Base-by-base conservation (phyloP, 2,329 filamentous ascomycete species). In the Talaromyces albobiverticillius region DNA sequence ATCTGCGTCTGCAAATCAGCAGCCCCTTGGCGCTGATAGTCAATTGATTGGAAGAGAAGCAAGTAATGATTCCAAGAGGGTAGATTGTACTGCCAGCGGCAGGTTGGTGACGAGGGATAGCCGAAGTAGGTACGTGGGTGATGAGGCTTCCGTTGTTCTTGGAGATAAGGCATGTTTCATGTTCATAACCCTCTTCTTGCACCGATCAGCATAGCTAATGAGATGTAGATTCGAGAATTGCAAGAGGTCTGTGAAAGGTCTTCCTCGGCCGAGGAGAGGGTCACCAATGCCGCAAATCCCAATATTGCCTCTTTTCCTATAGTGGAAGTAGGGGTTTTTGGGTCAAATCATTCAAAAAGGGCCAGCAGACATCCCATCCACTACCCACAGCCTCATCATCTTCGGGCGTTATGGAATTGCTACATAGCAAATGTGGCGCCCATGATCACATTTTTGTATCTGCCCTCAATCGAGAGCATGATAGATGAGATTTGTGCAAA, bases 371-470 rank as follows among this genome's bases (percentile, higher is more conserved):
- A 4, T 16, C 36, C 38, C 13, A 26, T 16, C 23, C 8, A 48
- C 14, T 46, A 48, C 32, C 45, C 53, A 6, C 51, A 54, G 16
- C 38, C 51, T 2, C n/a, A 22, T 11, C 57, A 51, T 1, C 45
- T 59, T 1, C 14, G 54, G 16, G n/a, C 29, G 34, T 11, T 64
- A 18, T 64, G 62, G 61, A 14, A 9, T 10, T 29, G 58, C 8
- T 64, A 61, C 16, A 29, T 59, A 9, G 20, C 51, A 10, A 62
- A 61, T 49, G 61, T 64, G 7, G 59, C 59, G 2, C 61, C 62
- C 4, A 16, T 65, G 29, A 59, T 64, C 10, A 43, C 53, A 10
- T 48, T 64, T 6, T 31, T 65, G 13, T 46, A 49, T 22, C 40
- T 20, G 10, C 34, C 47, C 1, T 29, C 47, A 13, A 31, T 31